Base-by-base conservation (phyloP, 495 filamentous ascomycete genomes). In the Aspergillus indologenus region DNA sequence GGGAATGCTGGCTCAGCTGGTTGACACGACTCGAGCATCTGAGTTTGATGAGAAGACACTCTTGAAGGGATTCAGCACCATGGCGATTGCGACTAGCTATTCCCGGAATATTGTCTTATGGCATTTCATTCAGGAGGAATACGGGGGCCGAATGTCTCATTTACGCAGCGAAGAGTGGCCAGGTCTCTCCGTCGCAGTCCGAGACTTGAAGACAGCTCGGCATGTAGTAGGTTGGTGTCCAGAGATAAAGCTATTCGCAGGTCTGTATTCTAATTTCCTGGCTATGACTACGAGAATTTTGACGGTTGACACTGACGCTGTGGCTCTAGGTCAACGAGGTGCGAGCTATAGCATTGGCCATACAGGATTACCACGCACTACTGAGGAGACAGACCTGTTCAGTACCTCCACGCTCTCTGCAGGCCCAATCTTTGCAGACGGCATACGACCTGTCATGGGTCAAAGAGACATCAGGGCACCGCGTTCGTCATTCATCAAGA, bases 1-100 rank as follows among this genome's bases (percentile, higher is more conserved):
- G 0, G 34, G 54, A 17, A 62, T 63, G 14, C 53, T 66, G 56
- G 59, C 56, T 1, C 40, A 18, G n/a, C 54, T 68, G 3, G 26
- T 47, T 17, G 44, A 55, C 6, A 49, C 46, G 9, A 54, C 53
- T 21, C 45, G 50, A 4, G 18, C 60, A 11, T 19, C 26, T n/a
- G 8, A 17, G 3, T 66, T 66, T 52, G 45, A 42, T 5, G 60
- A 42, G 5, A 52, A 40, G 31, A 49, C 60, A 17, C 53, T 69
- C 24, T 15, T 75, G 9, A 73, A 75, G 46, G 69, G 72, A 2
- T 69, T 67, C 46, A 72, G 66, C 0, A 64, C 63, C 5, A 66
- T 75, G 64, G 43, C 70, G 44, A 20, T 65, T 49, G 59, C 64
- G 12, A 71, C 61, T 0, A 47, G 49, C 19, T 45, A 43, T 9